A percentile compares a stretch with the other conserved stretches of the same genome.
phyloP scores from a whole-genome alignment of 495 filamentous ascomycete species.

The Tuber brumale region DNA sequence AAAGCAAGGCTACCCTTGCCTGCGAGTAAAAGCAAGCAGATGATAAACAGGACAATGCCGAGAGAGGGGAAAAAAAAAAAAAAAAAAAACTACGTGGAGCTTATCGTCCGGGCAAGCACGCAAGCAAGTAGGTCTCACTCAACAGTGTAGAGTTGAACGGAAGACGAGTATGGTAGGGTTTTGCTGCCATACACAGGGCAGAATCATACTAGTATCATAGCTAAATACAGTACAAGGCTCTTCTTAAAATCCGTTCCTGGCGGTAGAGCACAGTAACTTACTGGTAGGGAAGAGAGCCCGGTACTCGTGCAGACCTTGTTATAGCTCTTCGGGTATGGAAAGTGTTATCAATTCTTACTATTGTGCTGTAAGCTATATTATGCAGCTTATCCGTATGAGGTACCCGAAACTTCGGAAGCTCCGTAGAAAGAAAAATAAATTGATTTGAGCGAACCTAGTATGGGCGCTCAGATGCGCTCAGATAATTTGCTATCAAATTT shows the following conservation, averaged over 20 bases:
- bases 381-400: background rate
- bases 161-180: background rate
- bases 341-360: background rate
- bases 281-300: no score
- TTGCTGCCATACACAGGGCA: background rate
- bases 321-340: background rate
- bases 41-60: background rate
- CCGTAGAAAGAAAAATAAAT: background rate
- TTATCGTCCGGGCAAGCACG: background rate
- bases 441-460: background rate
- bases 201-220: background rate
- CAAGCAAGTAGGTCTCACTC: background rate
- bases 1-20: background rate
- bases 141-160: background rate
- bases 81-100: background rate
- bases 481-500: background rate
- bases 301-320: background rate
- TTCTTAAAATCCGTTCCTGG: background rate
- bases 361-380: background rate
- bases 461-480: background rate
- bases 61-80: background rate
- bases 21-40: background rate
- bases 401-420: background rate
- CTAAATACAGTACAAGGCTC: background rate
- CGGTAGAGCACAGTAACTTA: no score